phyloP scores from a whole-genome alignment of 331 rosid species.

The Quercus phellos region DNA sequence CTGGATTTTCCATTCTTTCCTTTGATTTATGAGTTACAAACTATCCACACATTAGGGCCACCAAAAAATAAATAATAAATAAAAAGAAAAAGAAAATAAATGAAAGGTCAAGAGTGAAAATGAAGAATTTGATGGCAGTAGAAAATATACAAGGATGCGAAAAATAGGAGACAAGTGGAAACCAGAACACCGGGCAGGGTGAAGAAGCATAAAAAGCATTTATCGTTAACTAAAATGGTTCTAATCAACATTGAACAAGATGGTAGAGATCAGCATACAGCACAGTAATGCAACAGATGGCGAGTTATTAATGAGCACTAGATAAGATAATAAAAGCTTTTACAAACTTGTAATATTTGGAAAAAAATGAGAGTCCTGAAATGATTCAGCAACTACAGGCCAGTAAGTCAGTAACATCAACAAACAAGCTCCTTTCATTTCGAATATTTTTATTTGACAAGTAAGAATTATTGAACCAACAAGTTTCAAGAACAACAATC shows the following conservation, averaged over 20 bases:
- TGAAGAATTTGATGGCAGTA: neutral
- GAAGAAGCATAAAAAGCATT: neutral
- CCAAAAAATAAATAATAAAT: too few species aligned
- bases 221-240: neutral
- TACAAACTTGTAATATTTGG: neutral
- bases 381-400: neutral
- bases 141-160: neutral
- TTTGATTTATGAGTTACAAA: neutral
- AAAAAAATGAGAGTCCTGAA: neutral
- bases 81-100: neutral
- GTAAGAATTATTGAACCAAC: neutral
- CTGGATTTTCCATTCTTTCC: neutral
- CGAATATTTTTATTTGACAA: neutral
- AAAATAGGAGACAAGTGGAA: neutral
- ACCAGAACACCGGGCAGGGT: neutral
- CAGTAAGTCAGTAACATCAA: neutral
- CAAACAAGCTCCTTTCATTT: neutral
- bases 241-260: neutral
- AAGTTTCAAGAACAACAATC: neutral
- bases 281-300: neutral
- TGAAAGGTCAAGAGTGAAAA: neutral
- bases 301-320: neutral
- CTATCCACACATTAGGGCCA: too few species aligned
- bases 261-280: neutral
- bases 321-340: neutral